Conservation (phyloP, 148 eudicot species). For the Rhododendron williamsianum region DNA sequence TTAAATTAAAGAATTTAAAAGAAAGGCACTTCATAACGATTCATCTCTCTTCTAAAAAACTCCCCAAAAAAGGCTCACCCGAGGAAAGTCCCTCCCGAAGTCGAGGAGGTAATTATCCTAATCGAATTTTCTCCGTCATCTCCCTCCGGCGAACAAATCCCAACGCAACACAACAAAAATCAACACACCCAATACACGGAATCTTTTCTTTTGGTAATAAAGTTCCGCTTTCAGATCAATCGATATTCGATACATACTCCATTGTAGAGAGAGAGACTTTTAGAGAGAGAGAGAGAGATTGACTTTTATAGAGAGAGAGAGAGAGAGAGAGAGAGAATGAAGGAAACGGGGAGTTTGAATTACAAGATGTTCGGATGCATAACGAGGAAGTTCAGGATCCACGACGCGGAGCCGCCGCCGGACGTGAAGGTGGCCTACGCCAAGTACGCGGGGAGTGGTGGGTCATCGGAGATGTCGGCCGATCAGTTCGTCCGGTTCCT, state of each 20-base stretch:
- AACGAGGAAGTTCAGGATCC: conserved; percentile 71
- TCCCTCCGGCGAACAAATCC: not conserved
- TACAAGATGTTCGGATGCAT: conserved; percentile 81
- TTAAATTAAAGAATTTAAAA: not conserved
- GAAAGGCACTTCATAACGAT: not conserved
- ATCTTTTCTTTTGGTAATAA: not conserved
- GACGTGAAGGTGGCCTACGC: conserved; percentile 62
- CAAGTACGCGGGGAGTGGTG: conserved; percentile 23
- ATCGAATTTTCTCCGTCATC: not conserved
- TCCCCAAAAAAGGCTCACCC: not conserved
- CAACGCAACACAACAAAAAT: not conserved
- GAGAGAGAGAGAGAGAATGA: not conserved
- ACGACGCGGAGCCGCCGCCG: conserved; percentile 56
- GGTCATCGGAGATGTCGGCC: conserved; percentile 30
- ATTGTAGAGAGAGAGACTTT: not conserved
- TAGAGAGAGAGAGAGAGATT: not conserved
- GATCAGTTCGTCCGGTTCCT: conserved; percentile 53
- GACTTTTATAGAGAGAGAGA: not conserved
- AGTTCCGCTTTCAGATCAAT: not conserved
- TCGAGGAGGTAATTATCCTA: not conserved
- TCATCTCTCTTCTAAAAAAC: not conserved
- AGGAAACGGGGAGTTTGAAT: conserved; percentile 12
- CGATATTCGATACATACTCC: not conserved
- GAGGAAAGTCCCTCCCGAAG: not conserved
- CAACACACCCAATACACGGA: not conserved